A percentile compares a stretch with the other conserved stretches of the same genome.
phyloP scores from a whole-genome alignment of 768 basidiomycete genomes.

The Phanerochaete carnosa region DNA sequence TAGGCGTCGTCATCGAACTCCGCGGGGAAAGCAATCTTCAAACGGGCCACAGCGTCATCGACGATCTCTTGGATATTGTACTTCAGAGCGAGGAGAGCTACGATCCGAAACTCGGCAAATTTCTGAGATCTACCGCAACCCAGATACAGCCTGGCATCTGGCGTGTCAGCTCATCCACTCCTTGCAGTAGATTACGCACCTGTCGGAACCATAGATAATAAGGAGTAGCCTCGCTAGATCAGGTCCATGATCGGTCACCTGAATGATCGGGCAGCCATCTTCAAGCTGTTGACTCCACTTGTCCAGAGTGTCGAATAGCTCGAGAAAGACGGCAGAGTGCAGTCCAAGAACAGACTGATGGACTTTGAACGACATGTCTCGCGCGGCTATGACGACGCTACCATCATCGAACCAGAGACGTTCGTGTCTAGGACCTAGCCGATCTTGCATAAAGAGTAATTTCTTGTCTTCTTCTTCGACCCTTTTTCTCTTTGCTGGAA shows the following conservation, averaged over 20 bases:
- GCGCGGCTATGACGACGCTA: background rate
- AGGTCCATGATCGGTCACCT: background rate
- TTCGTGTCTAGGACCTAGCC: slow-evolving; percentile 6
- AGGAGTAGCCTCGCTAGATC: background rate
- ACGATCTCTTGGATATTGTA: background rate
- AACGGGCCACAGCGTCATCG: background rate
- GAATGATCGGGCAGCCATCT: background rate
- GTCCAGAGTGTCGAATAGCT: background rate
- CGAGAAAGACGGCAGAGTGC: slow-evolving; percentile 19
- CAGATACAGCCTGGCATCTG: background rate
- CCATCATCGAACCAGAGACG: slow-evolving; percentile 5
- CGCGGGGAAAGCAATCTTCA: background rate
- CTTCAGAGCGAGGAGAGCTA: background rate
- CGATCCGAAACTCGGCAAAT: background rate
- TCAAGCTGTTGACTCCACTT: background rate
- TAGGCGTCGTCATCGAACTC: background rate
- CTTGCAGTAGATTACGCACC: background rate
- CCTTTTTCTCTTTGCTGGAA: background rate
- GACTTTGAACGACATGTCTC: background rate
- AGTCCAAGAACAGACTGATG: background rate
- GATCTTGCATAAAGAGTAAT: background rate
- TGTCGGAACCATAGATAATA: background rate
- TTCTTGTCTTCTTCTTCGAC: background rate
- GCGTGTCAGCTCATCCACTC: background rate
- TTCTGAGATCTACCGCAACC: background rate